Evolutionary conservation across 805 yeast species (phyloP).

Genomic region (Schwanniomyces vanrijiae): DNA sequence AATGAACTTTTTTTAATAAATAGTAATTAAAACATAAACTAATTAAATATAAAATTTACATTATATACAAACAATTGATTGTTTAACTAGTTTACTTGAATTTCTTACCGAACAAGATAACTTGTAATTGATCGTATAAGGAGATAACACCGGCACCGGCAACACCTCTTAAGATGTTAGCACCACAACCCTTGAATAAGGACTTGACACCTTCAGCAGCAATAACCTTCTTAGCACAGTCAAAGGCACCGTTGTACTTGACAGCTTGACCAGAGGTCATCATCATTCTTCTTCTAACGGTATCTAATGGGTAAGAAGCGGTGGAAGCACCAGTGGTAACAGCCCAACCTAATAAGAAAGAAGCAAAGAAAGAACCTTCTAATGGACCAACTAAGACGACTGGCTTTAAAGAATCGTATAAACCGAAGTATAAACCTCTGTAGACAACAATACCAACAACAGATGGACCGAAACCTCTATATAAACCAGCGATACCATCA

Average conservation of each 20-base stretch:
- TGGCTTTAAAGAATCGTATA: conserved; percentile 95
- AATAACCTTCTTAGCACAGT: conserved; percentile 87
- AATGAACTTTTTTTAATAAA: neutral
- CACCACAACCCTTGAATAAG: conserved; percentile 98
- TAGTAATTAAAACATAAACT: conserved; percentile 4
- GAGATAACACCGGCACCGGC: conserved; percentile 99
- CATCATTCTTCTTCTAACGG: conserved; percentile 99
- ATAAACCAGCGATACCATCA: conserved; percentile 97
- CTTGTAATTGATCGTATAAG: conserved; percentile 94
- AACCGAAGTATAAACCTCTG: conserved; percentile 99
- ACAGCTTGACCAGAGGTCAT: conserved; percentile 99
- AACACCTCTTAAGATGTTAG: conserved; percentile 99
- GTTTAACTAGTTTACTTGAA: conserved; percentile 53
- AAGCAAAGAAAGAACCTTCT: conserved; percentile 92
- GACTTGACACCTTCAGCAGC: conserved; percentile 94
- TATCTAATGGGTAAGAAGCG: conserved; percentile 98
- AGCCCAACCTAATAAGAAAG: conserved; percentile 96
- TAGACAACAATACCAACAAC: conserved; percentile 96
- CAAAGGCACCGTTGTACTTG: conserved; percentile 93
- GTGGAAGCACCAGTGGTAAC: conserved; percentile 98
- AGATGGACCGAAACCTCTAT: conserved; percentile 99
- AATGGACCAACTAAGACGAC: conserved; percentile 90
- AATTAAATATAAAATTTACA: conserved; percentile 6
- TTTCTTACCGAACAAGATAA: conserved; percentile 94
- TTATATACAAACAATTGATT: conserved; percentile 6